Conservation (phyloP, 2,329 filamentous ascomycete genomes). For the Coniochaeta prunicola region DNA sequence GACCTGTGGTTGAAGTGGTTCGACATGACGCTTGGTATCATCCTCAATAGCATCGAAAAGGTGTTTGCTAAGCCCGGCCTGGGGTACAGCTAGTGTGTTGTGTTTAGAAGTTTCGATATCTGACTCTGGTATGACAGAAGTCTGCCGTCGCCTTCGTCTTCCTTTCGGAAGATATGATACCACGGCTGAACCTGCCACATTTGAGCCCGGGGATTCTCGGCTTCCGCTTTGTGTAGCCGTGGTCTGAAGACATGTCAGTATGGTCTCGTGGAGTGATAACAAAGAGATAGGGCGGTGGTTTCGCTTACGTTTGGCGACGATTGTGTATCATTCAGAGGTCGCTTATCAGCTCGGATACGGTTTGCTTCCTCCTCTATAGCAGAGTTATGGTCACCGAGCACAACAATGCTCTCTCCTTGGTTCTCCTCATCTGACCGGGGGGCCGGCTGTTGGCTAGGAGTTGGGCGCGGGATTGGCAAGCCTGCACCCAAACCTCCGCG, state of each 20-base stretch:
- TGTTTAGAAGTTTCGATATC: not conserved
- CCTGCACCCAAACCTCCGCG: not conserved
- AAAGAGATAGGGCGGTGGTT: not conserved
- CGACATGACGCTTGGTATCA: not conserved
- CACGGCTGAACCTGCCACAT: not conserved
- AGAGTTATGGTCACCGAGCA: not conserved
- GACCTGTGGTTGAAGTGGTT: not conserved
- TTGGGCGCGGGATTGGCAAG: not conserved
- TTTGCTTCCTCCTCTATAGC: not conserved
- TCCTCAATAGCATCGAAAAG: not conserved
- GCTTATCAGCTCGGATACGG: not conserved
- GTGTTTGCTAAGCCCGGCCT: not conserved
- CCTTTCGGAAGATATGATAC: not conserved
- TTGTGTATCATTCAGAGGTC: not conserved
- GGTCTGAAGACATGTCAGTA: not conserved
- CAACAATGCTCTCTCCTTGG: not conserved
- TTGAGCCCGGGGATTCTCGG: not conserved
- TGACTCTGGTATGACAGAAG: not conserved
- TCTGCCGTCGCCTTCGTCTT: not conserved
- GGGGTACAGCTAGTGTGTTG: not conserved
- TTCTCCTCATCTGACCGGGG: not conserved
- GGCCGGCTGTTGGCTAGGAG: too few species aligned
- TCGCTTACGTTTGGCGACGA: not conserved
- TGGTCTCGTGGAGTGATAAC: not conserved
- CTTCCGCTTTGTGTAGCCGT: not conserved